A percentile compares a stretch with the other conserved stretches of the same genome.
Conservation (phyloP, 78 protist species). For the Chrysochromulina tobinii region DNA sequence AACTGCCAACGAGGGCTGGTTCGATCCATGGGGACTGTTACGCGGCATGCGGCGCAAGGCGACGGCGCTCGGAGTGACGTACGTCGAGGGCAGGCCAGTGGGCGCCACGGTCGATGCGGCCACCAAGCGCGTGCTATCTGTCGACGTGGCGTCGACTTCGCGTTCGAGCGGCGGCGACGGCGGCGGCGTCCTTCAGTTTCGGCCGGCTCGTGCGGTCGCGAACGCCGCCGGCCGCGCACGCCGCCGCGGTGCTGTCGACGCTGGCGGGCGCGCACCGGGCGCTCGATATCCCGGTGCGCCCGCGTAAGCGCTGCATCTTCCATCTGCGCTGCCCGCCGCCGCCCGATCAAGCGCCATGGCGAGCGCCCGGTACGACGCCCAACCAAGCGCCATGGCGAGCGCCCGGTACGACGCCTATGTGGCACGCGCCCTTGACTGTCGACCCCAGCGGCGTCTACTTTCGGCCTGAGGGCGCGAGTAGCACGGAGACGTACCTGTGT, state of each 20-base stretch:
- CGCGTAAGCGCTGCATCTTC: slow-evolving; percentile 35
- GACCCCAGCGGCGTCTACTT: slow-evolving; percentile 32
- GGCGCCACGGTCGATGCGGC: too few species aligned
- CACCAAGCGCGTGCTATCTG: too few species aligned
- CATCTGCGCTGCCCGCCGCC: background rate
- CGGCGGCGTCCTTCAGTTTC: too few species aligned
- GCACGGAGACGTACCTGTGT: background rate
- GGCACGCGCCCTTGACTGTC: background rate
- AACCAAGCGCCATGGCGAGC: background rate
- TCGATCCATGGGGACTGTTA: slow-evolving; percentile 41
- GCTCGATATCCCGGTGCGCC: background rate
- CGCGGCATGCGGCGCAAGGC: background rate
- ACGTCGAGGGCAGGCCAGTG: background rate
- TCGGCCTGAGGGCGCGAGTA: slow-evolving; percentile 14
- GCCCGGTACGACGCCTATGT: background rate
- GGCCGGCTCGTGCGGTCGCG: background rate
- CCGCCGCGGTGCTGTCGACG: background rate
- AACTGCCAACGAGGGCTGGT: slow-evolving; percentile 37
- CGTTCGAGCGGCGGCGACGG: too few species aligned
- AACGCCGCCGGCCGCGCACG: slow-evolving; percentile 26
- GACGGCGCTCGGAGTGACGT: background rate
- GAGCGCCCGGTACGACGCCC: background rate
- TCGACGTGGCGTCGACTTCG: too few species aligned
- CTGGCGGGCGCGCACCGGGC: background rate
- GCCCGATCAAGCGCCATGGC: background rate